Base-by-base conservation (phyloP, 2,329 filamentous ascomycete species). In the Purpureocillium takamizusanense region DNA sequence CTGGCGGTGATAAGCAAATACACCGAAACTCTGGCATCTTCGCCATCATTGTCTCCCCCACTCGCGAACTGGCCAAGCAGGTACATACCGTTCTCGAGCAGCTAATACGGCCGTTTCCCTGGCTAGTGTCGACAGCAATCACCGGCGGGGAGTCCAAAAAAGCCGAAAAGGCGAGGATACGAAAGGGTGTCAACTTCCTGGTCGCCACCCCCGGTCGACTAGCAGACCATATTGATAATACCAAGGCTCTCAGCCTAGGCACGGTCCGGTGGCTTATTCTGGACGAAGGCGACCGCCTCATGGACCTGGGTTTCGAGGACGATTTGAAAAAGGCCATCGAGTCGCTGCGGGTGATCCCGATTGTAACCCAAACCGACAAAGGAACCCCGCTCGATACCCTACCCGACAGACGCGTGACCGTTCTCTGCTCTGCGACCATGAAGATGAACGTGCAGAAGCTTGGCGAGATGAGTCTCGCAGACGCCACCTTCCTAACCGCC, bases 261-360 rank as follows among this genome's bases (percentile, higher is more conserved):
- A 89, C 83, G 16, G 90, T 95, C 4, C 74, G 90, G 42, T 98
- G 92, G 92, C 66, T 98, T 17, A 81, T 98, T 2, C 72, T 98
- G 6, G 92, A 98, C 52, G 92, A 98, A 62, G 92, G 92, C 23
- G 92, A 98, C 69, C 77, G 92, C n/a, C 68, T 98, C 56, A 95
- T 98, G 90, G 92, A 98, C 55, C 74, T 97, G 53, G 92, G 92
- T 0, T 98, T 98, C 50, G 92, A 97, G 61, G 81, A 95, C 38
- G 90, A 97, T 53, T 77, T 98, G 42, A 84, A 86, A 54, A 84
- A 82, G 43, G 90, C 95, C 46, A 84, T 98, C 13, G 72, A 78
- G 39, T 83, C 83, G 45, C 76, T 97, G 40, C 81, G 88, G 45
- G 65, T 80, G 33, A 73, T 82, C 39, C 63, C 69, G 23, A 57